phyloP scores from a whole-genome alignment of 1,139 yeast genomes.

The Suhomyces guaymorum region DNA sequence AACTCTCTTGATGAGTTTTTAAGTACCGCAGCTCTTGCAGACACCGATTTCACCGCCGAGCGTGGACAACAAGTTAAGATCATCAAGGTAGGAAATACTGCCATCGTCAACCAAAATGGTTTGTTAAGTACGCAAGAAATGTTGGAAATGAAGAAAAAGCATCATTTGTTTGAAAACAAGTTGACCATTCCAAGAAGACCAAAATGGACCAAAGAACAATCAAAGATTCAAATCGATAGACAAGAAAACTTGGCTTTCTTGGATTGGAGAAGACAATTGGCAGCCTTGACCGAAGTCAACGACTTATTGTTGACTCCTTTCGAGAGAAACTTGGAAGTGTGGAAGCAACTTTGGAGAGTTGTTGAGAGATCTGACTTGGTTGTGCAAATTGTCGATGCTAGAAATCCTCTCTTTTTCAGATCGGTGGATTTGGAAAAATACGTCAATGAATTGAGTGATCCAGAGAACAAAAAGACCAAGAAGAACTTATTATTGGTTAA shows the following conservation, averaged over 20 bases:
- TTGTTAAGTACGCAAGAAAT: conserved; percentile 70
- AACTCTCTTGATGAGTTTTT: conserved; percentile 91
- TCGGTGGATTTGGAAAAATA: conserved; percentile 86
- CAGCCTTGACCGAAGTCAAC: conserved; percentile 75
- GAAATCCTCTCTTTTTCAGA: conserved; percentile 89
- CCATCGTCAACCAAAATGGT: conserved; percentile 46
- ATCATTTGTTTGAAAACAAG: conserved; percentile 72
- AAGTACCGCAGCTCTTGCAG: conserved; percentile 92
- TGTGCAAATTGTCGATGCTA: conserved; percentile 97
- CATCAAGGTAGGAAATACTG: conserved; percentile 68
- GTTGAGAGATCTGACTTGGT: conserved; percentile 92
- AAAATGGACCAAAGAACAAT: conserved; percentile 70
- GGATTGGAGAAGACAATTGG: conserved; percentile 91
- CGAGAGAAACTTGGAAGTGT: conserved; percentile 94
- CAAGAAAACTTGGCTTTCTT: conserved; percentile 89
- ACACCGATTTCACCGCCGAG: conserved; percentile 94
- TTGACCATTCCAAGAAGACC: conserved; percentile 97
- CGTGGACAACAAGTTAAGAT: conserved; percentile 81
- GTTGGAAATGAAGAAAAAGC: conserved; percentile 60
- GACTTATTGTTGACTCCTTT: conserved; percentile 92
- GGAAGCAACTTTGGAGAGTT: conserved; percentile 99
- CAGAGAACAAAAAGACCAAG: conserved; percentile 51
- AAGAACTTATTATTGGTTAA: conserved; percentile 82
- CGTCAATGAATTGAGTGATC: conserved; percentile 68
- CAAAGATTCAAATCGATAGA: conserved; percentile 77